A percentile compares a stretch with the other conserved stretches of the same genome.
These are phyloP conservation scores for Zizania palustris DNA, from an alignment of 202 grass and related monocot genomes.

Conservation along the genomic window DNA sequence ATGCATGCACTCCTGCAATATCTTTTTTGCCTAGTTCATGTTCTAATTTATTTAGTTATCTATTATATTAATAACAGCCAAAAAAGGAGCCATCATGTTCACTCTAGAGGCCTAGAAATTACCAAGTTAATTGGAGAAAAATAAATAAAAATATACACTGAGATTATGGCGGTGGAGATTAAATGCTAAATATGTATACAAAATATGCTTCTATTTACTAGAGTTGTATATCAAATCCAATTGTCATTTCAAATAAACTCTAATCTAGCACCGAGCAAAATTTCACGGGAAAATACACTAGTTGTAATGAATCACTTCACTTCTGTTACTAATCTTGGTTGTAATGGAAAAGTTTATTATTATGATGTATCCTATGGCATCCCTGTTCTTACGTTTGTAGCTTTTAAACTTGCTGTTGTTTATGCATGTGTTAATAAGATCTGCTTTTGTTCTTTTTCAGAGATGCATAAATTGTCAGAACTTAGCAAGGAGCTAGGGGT, in stretches of 20 bases:
- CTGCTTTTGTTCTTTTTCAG: constrained; percentile 44
- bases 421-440: constrained; percentile 27
- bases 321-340: neutral
- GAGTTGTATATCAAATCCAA: too few species aligned
- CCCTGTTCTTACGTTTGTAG: neutral
- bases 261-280: too few species aligned
- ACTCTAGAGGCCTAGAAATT: too few species aligned
- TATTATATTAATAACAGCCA: too few species aligned
- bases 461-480: constrained; percentile 51
- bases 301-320: neutral
- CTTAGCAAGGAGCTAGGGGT: constrained; percentile 46
- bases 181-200: too few species aligned
- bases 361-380: neutral
- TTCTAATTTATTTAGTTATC: constrained; percentile 1
- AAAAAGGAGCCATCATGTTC: too few species aligned
- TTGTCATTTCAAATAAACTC: too few species aligned
- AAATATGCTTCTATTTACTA: too few species aligned
- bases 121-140: too few species aligned
- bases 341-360: neutral
- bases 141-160: too few species aligned
- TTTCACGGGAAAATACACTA: too few species aligned
- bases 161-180: too few species aligned
- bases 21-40: constrained; percentile 1
- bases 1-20: neutral
- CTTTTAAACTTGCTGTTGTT: constrained; percentile 11